Base-by-base conservation (phyloP, 2,329 filamentous ascomycete species). In the Pleomassaria siparia region DNA sequence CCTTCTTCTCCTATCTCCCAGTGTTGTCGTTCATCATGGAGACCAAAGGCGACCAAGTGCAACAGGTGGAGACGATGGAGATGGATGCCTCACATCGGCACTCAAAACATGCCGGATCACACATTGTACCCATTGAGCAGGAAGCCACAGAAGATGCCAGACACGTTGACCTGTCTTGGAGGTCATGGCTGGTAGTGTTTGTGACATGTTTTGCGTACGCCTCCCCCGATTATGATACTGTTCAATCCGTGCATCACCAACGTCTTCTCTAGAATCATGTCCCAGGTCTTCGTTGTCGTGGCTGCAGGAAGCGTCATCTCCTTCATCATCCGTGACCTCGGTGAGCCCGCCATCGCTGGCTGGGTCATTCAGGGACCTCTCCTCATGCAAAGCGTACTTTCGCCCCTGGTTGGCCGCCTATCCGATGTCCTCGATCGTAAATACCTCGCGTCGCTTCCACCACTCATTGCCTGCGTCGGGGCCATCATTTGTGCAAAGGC, bases 361-460 rank as follows among this genome's bases (percentile, higher is more conserved):
- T 82, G 80, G 79, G 75, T 82, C 49, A 82, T 82, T 41, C 78
- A 79, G 74, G 80, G 79, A 0, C 80, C 80, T 1, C 69, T 83
- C 0, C 72, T 83, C 9, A 81, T 82, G 74, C 80, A 83, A 64
- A 75, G 72, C 37, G 80, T 80, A 2, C 70, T 82, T 1, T 81
- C 78, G 1, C 80, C 80, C 3, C 73, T 82, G 16, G 73, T 82
- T 2, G 80, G 80, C 10, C 74, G 80, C 3, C 72, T 83, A 0
- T 82, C 79, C 9, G 80, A 83, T 60, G 78, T 82, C 2, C 62
- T 81, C 1, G 78, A 82, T 49, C 72, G 80, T 39, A 82, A 82
- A 59, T 75, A 73, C 40, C 69, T 83, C 13, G 78, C 79, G 0
- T 67, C 77, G 0, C 64, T 77, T 4, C 80, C 79, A 3, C 79